Percentiles rank a stretch among this genome's conserved stretches.
phyloP scores from a whole-genome alignment of 805 yeast species.

The Candida schatavii region DNA sequence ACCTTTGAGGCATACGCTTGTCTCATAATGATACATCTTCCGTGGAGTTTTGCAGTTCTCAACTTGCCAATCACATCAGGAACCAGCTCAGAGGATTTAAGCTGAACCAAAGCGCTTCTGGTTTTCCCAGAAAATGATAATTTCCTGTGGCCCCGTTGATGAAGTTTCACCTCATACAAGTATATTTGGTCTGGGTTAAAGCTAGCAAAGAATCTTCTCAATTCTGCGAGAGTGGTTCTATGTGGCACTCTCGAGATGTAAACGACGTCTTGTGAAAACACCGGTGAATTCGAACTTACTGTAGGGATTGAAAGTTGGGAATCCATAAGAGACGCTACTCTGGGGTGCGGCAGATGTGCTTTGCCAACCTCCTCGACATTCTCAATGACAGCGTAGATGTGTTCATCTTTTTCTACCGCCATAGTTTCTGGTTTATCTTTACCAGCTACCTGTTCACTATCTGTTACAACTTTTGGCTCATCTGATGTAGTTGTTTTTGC shows the following conservation, averaged over 20 bases:
- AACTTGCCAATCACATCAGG: constrained; percentile 42
- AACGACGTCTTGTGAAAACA: constrained; percentile 43
- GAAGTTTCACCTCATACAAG: constrained; percentile 40
- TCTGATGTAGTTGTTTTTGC: too few relatives aligned
- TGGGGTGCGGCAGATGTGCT: too few relatives aligned
- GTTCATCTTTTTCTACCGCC: neutral
- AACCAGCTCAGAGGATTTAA: constrained; percentile 41
- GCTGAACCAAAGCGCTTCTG: constrained; percentile 52
- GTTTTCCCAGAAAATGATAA: constrained; percentile 30
- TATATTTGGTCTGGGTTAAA: constrained; percentile 47
- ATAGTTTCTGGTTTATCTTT: neutral
- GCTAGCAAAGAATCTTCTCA: constrained; percentile 43
- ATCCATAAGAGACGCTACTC: too few relatives aligned
- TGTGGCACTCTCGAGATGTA: constrained; percentile 41
- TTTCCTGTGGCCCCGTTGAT: constrained; percentile 17
- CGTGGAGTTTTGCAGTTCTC: constrained; percentile 33
- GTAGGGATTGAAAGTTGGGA: too few relatives aligned
- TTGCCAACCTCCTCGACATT: neutral
- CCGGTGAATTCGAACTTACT: neutral
- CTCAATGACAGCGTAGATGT: neutral
- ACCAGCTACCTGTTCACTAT: neutral
- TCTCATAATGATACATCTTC: constrained; percentile 31
- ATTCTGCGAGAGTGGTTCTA: constrained; percentile 40
- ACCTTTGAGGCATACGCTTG: constrained; percentile 44
- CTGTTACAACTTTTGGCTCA: neutral